A percentile compares a stretch with the other conserved stretches of the same genome.
Evolutionary conservation across 2,329 filamentous ascomycete genomes (phyloP).

Genomic region (Fusarium foetens): DNA sequence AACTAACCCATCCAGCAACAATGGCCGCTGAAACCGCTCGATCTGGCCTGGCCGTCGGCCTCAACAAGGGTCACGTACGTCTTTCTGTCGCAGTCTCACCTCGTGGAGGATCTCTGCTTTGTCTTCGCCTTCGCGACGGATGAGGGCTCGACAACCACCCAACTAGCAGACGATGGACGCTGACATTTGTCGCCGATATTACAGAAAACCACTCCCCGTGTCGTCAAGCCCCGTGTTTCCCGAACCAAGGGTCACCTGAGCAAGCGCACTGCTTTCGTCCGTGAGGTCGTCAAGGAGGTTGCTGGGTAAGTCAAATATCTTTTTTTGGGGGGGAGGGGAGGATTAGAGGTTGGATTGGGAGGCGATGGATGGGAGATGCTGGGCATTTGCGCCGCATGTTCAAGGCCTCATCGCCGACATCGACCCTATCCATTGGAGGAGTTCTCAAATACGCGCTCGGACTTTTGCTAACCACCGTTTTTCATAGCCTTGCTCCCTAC

Average conservation of each 20-base stretch:
- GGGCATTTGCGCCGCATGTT: neutral
- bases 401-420: neutral
- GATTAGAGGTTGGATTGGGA: neutral
- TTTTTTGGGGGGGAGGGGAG: neutral
- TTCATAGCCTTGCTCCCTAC: conserved; percentile 81
- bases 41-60: conserved; percentile 69
- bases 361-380: neutral
- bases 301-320: conserved; percentile 74
- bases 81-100: conserved; percentile 67
- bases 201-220: conserved; percentile 85
- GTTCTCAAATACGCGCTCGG: neutral
- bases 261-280: conserved; percentile 96
- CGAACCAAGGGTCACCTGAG: conserved; percentile 94
- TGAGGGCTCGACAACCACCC: conserved; percentile 31
- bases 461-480: conserved; percentile 42
- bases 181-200: conserved; percentile 58
- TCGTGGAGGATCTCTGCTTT: conserved; percentile 77
- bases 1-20: conserved; percentile 51
- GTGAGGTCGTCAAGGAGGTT: conserved; percentile 98
- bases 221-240: conserved; percentile 80
- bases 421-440: neutral
- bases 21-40: conserved; percentile 71
- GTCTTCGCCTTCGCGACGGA: conserved; percentile 44
- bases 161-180: conserved; percentile 70
- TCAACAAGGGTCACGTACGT: conserved; percentile 74